Evolutionary conservation across 768 basidiomycete species (phyloP), one percentile per base, ranked within the genome.

Genomic region (Tylopilus balloui): DNA sequence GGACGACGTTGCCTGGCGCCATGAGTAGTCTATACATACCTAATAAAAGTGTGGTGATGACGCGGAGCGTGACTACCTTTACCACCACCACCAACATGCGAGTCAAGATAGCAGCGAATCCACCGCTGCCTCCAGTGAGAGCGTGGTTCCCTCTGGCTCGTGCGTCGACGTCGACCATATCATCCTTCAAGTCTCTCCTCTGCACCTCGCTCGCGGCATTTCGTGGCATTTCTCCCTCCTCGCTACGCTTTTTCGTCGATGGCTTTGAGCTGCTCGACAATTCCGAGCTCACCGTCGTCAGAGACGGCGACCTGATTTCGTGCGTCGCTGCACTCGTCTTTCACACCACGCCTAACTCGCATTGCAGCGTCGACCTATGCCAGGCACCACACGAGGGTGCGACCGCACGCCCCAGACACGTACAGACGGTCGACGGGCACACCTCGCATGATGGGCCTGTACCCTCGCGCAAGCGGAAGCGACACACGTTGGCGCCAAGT

Each of bases 71-170:
- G 31, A 32, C 31, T 32, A n/a, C 27, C 11, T 27, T 27, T 2
- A 32, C 8, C 15, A 13, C 32, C 8, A 6, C 32, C 29, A 29
- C 29, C 29, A n/a, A 32, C 34, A 48, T 48, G 79, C 74, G 81
- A 11, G 61, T 83, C 42, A 73, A 74, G 54, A 67, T 83, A 47
- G 76, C 75, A 48, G 72, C 77, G 0, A 59, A 60, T 5, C 57
- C 68, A 27, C 80, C 80, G 29, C 68, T 83, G 13, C 76, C 77
- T 2, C 67, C 62, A 20, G 51, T 78, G 13, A 78, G 74, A 51
- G 78, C 73, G 6, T 83, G 81, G 81, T 78, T 78, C 17, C 69
- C 73, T 24, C 66, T 71, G 6, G 23, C 23, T 9, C 25, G 21
- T 8, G 19, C 29, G 3, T 19, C 47, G 7, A 34, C 24, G 23